Percentiles rank a stretch among this genome's conserved stretches.
Evolutionary conservation across 73 alveolate species (phyloP).

Genomic region (Tetrahymena thermophila): DNA sequence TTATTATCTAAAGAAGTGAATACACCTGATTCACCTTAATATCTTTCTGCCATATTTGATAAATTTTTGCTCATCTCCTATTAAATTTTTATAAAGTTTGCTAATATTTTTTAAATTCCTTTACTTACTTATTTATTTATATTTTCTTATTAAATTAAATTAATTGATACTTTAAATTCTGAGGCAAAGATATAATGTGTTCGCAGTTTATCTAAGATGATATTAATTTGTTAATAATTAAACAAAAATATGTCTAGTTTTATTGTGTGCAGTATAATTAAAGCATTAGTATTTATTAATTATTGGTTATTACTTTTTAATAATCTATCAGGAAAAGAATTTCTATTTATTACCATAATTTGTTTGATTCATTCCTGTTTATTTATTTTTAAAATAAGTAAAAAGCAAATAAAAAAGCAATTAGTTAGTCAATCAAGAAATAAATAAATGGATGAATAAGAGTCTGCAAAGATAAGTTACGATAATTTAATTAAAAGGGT

Average conservation of each 20-base stretch:
- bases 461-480: neutral
- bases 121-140: neutral
- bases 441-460: neutral
- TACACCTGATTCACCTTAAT: slow-evolving; percentile 34
- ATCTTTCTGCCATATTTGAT: slow-evolving; percentile 22
- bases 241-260: neutral
- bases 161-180: neutral
- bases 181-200: neutral
- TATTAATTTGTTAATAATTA: neutral
- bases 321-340: neutral
- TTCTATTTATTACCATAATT: too few species aligned
- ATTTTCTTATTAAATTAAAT: neutral
- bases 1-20: slow-evolving; percentile 24
- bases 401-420: neutral
- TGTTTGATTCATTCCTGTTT: neutral
- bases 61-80: neutral
- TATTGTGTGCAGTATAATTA: neutral
- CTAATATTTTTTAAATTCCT: neutral
- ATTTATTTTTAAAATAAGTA: too few species aligned
- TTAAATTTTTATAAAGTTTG: neutral
- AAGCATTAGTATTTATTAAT: too few species aligned
- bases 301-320: neutral
- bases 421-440: too few species aligned
- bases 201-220: neutral
- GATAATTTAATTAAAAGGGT: neutral